Evolutionary conservation across 2,329 filamentous ascomycete species (phyloP).

Genomic region (Kalaharituber pfeilii): DNA sequence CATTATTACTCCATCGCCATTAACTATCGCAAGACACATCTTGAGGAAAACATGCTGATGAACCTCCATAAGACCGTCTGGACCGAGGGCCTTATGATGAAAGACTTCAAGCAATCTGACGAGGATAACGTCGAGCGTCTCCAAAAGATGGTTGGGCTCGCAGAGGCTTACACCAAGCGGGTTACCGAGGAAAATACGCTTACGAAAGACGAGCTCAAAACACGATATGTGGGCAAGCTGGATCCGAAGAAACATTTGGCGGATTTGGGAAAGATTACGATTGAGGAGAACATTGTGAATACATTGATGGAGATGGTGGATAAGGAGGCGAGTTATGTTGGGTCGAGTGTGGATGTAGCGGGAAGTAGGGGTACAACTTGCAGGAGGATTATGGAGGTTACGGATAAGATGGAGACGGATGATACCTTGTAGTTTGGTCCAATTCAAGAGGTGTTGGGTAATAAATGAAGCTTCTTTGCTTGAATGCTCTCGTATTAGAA

Average conservation of each 20-base stretch:
- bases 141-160: constrained; percentile 69
- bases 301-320: constrained; percentile 99
- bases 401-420: neutral
- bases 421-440: neutral
- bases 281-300: constrained; percentile 97
- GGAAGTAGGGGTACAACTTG: neutral
- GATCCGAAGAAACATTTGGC: constrained; percentile 99
- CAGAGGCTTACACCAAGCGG: constrained; percentile 94
- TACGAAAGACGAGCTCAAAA: constrained; percentile 95
- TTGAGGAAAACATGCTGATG: constrained; percentile 99
- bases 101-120: constrained; percentile 76
- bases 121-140: constrained; percentile 73
- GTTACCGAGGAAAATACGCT: constrained; percentile 98
- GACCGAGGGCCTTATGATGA: constrained; percentile 95
- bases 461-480: too few species aligned
- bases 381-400: neutral
- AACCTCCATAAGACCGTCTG: constrained; percentile 99
- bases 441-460: too few species aligned
- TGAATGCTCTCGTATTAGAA: too few species aligned
- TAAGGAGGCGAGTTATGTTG: constrained; percentile 88
- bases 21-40: constrained; percentile 90
- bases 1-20: constrained; percentile 99
- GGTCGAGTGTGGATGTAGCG: constrained; percentile 30
- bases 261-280: constrained; percentile 86
- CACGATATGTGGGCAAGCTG: constrained; percentile 94